Evolutionary conservation across 768 basidiomycete genomes (phyloP).

Genomic region (Pilatotrama ljubarskyi): DNA sequence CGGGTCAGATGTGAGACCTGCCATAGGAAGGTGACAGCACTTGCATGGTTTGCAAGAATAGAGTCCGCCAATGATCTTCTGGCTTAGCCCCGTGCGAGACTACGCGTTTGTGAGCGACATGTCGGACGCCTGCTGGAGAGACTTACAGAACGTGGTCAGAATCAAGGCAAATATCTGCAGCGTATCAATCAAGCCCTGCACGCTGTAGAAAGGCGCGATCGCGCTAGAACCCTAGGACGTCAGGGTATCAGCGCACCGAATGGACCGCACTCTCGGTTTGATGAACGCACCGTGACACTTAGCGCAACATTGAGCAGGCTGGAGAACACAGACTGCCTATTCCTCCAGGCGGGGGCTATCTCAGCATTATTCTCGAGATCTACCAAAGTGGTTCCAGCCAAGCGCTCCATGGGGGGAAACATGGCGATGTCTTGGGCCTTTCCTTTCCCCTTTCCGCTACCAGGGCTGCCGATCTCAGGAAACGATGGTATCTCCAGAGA

Average conservation of each 20-base stretch:
- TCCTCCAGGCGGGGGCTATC: constrained; percentile 52
- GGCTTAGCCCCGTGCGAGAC: constrained; percentile 24
- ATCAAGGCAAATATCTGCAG: constrained; percentile 73
- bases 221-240: constrained; percentile 62
- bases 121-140: not conserved
- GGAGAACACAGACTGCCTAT: constrained; percentile 53
- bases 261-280: not conserved
- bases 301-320: constrained; percentile 47
- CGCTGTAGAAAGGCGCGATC: constrained; percentile 65
- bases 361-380: constrained; percentile 59
- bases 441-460: constrained; percentile 21
- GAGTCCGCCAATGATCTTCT: constrained; percentile 52
- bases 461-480: not conserved
- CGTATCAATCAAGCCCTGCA: constrained; percentile 67
- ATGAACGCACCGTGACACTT: constrained; percentile 51
- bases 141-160: constrained; percentile 61
- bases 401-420: constrained; percentile 64
- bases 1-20: constrained; percentile 4
- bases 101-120: not conserved
- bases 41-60: constrained; percentile 71
- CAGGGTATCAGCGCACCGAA: not conserved
- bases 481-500: constrained; percentile 48
- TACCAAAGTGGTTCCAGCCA: constrained; percentile 53
- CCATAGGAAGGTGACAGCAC: constrained; percentile 26
- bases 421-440: constrained; percentile 35